Evolutionary conservation across 495 filamentous ascomycete species (phyloP), one percentile per base, ranked within the genome.

Genomic region (Glonium stellatum): DNA sequence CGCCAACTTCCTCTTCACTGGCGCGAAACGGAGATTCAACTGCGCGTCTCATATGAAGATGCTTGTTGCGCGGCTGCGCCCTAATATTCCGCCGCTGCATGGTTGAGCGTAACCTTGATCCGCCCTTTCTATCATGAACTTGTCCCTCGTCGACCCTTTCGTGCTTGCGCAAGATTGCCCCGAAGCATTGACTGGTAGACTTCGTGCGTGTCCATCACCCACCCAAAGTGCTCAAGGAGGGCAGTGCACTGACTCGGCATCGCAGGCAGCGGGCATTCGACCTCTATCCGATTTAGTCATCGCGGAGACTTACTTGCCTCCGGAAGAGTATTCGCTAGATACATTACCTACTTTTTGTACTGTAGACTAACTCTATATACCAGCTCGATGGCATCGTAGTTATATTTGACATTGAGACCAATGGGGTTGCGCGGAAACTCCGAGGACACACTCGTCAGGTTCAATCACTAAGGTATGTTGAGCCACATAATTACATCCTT

Each of bases 351-450:
- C 2, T 31, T 31, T 31, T 31, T 6, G 27, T 31, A 31, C 27
- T 31, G 27, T 31, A 6, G 27, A 31, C 27, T 31, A 31, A 31
- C 6, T 31, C 6, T 31, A 6, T 2, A 31, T 3, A 5, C 50
- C 67, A 87, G 81, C 78, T 88, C 60, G 92, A 97, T 75, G 93
- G 93, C 63, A 91, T 87, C 15, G 87, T 97, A 48, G 87, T 96
- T 36, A 87, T 99, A 55, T 99, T 96, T 78, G 93, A 99, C 70
- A 80, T 97, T 44, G 95, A 97, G 70, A 97, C 95, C 27, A 93
- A 92, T 78, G 91, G 92, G 39, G 87, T 97, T 18, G 93, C 93
- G 42, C 85, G 90, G 57, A 97, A 97, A 71, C 79, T 97, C 36
- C 82, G 88, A 55, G 93, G 93, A 6, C 93, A 99, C 75, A 92